Conservation (phyloP, 108 stramenopile genomes). For the Fragilaria crotonensis region DNA sequence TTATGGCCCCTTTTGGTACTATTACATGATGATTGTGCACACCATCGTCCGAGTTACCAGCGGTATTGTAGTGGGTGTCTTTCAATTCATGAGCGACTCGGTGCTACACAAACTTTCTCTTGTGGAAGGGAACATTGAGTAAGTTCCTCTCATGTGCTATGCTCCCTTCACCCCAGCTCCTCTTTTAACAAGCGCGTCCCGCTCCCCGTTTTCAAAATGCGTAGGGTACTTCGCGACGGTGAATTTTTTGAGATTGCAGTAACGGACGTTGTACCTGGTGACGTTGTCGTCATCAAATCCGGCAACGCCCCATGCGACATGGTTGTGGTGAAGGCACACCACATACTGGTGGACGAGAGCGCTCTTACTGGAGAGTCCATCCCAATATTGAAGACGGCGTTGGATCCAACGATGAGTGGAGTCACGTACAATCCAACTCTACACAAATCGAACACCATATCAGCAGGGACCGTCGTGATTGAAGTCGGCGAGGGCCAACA, state of each 20-base stretch:
- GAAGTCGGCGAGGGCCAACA: slow-evolving; percentile 27
- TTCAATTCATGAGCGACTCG: slow-evolving; percentile 37
- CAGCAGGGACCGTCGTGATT: slow-evolving; percentile 50
- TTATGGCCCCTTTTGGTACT: slow-evolving; percentile 44
- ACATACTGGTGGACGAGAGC: slow-evolving; percentile 48
- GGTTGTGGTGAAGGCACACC: slow-evolving; percentile 27
- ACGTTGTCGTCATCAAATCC: slow-evolving; percentile 30
- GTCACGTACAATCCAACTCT: slow-evolving; percentile 15
- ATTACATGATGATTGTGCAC: slow-evolving; percentile 49
- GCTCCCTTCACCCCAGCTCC: neutral
- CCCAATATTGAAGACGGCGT: slow-evolving; percentile 39
- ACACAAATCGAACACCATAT: slow-evolving; percentile 48
- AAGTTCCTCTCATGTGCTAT: neutral
- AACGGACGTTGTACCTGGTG: slow-evolving; percentile 52
- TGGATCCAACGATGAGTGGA: slow-evolving; percentile 26
- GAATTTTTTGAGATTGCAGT: slow-evolving; percentile 19
- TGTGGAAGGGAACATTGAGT: slow-evolving; percentile 26
- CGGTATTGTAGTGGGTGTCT: slow-evolving; percentile 32
- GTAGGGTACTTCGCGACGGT: slow-evolving; percentile 42
- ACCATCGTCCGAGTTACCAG: slow-evolving; percentile 25
- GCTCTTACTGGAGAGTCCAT: slow-evolving; percentile 59
- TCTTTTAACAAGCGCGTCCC: neutral
- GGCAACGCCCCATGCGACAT: slow-evolving; percentile 53
- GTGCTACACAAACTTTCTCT: slow-evolving; percentile 37
- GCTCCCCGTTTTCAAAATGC: neutral